These are phyloP conservation scores for Prunus yedoensis DNA, from an alignment of 331 rosid species.

Conservation along the genomic window DNA sequence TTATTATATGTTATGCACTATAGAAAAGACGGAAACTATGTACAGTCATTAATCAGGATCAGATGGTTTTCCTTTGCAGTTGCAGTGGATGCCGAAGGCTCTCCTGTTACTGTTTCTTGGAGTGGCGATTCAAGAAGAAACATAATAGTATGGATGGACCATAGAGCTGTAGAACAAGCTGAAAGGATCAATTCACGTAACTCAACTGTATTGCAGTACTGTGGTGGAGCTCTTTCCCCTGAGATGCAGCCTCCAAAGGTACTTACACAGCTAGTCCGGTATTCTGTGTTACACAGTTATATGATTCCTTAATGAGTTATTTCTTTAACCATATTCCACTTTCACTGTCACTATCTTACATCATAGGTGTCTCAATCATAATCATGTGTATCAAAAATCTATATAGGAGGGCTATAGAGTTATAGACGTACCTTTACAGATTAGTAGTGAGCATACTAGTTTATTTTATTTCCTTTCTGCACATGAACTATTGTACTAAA, in stretches of 20 bases:
- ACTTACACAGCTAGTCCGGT: neutral
- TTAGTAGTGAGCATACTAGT: neutral
- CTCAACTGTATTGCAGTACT: conserved; percentile 81
- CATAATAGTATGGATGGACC: conserved; percentile 98
- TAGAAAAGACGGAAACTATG: conserved; percentile 9
- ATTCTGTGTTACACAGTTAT: neutral
- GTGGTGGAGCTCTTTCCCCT: conserved; percentile 96
- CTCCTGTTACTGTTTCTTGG: conserved; percentile 87
- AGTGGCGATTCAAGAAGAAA: conserved; percentile 96
- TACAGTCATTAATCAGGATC: neutral
- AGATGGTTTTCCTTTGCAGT: conserved; percentile 47
- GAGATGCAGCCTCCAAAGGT: conserved; percentile 99
- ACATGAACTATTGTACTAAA: neutral
- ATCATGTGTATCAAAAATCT: neutral
- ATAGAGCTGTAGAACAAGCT: conserved; percentile 92
- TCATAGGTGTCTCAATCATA: neutral
- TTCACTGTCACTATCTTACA: neutral
- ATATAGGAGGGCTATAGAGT: neutral
- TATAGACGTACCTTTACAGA: neutral
- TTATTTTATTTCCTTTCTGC: neutral
- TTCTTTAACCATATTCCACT: neutral
- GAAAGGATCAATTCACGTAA: conserved; percentile 77
- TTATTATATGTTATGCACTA: neutral
- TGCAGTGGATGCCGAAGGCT: conserved; percentile 86
- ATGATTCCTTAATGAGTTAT: neutral